phyloP scores from a whole-genome alignment of 148 eudicot genomes.

The Limonium bicolor region DNA sequence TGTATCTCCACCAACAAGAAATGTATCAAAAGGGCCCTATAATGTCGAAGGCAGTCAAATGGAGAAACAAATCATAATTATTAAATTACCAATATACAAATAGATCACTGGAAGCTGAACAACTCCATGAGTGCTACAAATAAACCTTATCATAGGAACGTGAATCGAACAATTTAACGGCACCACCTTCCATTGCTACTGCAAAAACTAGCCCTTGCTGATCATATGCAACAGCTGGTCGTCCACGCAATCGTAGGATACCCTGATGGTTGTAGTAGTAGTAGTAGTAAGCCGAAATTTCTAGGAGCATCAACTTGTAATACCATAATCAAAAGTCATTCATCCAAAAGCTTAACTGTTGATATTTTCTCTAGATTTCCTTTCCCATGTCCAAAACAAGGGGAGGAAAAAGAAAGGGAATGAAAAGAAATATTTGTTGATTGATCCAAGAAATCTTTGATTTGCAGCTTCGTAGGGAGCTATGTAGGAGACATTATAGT shows the following conservation, averaged over 20 bases:
- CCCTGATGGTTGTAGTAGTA: conserved; percentile 50
- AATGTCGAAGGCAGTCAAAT: conserved; percentile 2
- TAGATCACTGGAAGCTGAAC: too few relatives aligned
- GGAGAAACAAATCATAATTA: too few relatives aligned
- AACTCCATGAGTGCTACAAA: neutral
- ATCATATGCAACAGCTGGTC: conserved; percentile 97
- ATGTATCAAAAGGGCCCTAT: conserved; percentile 97
- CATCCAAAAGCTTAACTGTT: too few relatives aligned
- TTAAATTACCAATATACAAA: neutral
- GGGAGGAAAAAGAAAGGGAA: too few relatives aligned
- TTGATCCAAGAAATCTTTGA: too few relatives aligned
- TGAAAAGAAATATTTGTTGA: too few relatives aligned
- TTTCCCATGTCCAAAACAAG: too few relatives aligned
- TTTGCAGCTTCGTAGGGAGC: too few relatives aligned
- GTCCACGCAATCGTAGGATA: conserved; percentile 66
- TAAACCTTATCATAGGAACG: conserved; percentile 95
- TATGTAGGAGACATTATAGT: too few relatives aligned
- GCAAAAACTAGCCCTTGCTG: conserved; percentile 99
- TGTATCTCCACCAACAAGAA: conserved; percentile 94
- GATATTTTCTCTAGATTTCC: too few relatives aligned
- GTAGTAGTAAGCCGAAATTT: too few relatives aligned
- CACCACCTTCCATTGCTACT: conserved; percentile 99
- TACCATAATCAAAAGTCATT: neutral
- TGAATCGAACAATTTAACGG: conserved; percentile 87
- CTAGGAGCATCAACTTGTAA: neutral